phyloP scores from a whole-genome alignment of 345 rosid species.

The Eucalyptus pauciflora region DNA sequence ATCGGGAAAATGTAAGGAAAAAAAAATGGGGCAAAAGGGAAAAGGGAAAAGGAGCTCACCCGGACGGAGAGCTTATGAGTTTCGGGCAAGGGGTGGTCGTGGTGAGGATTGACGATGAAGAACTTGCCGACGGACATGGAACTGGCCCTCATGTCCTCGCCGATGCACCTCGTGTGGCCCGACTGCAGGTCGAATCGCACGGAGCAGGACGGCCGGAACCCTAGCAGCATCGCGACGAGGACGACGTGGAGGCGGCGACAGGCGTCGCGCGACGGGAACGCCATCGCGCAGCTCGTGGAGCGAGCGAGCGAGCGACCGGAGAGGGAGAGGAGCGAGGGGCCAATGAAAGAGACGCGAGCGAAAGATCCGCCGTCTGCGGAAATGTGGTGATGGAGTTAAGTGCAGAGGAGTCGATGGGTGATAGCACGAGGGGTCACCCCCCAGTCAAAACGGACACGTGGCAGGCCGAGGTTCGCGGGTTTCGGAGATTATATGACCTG shows the following conservation, averaged over 20 bases:
- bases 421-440: neutral
- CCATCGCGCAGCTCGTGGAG: neutral
- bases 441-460: neutral
- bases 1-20: neutral
- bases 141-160: conserved; percentile 78
- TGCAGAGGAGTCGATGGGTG: neutral
- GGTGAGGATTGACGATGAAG: conserved; percentile 55
- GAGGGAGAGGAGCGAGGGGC: neutral
- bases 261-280: neutral
- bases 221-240: neutral
- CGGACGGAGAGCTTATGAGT: conserved; percentile 67
- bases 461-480: neutral
- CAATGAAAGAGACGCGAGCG: fast-evolving
- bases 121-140: conserved; percentile 91
- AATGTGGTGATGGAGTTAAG: neutral
- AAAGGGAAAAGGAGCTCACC: conserved; percentile 9
- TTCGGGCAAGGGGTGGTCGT: conserved; percentile 57
- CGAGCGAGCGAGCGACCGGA: neutral
- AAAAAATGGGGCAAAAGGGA: neutral
- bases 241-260: neutral
- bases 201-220: conserved; percentile 18
- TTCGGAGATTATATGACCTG: neutral
- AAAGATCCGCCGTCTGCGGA: neutral
- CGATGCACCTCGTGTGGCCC: conserved; percentile 75
- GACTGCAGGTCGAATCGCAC: conserved; percentile 74